These are phyloP conservation scores for Tremellales sp. DNA, from an alignment of 1,284 basidiomycete species.

Conservation along the genomic window DNA sequence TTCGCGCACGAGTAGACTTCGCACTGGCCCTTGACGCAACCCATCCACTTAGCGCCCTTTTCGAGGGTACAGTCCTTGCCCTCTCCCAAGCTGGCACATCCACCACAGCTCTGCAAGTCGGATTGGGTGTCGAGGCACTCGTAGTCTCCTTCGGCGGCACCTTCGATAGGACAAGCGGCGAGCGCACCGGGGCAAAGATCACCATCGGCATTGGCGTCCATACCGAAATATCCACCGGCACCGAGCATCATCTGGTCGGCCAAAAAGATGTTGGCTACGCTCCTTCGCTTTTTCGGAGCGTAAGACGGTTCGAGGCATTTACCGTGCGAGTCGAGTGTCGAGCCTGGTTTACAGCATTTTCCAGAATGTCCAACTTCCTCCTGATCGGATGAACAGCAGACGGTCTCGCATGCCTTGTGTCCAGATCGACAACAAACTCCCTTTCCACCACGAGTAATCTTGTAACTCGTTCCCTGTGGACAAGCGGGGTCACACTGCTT, in stretches of 20 bases:
- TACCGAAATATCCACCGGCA: constrained; percentile 8
- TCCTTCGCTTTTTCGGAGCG: background rate
- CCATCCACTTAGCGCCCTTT: constrained; percentile 61
- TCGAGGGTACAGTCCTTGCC: constrained; percentile 68
- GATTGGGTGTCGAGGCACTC: constrained; percentile 54
- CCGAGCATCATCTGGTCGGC: background rate
- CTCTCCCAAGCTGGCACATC: constrained; percentile 59
- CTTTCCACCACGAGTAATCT: constrained; percentile 5
- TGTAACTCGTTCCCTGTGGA: constrained; percentile 11
- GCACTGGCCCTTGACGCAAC: constrained; percentile 52
- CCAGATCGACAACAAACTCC: constrained; percentile 21
- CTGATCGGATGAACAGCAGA: constrained; percentile 22
- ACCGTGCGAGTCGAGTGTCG: constrained; percentile 15
- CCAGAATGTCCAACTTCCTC: constrained; percentile 20
- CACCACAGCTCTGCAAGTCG: constrained; percentile 57
- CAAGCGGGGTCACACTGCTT: constrained; percentile 14
- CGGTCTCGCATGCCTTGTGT: constrained; percentile 19
- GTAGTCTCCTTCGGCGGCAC: constrained; percentile 49
- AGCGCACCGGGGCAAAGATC: constrained; percentile 57
- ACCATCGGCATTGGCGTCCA: constrained; percentile 21
- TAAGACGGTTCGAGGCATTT: constrained; percentile 20
- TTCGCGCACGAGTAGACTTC: constrained; percentile 11
- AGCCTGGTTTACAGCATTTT: constrained; percentile 24
- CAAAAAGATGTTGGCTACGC: background rate
- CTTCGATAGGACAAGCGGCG: constrained; percentile 59